phyloP scores from a whole-genome alignment of 31 red algal species.

The Endocladia muricata region DNA sequence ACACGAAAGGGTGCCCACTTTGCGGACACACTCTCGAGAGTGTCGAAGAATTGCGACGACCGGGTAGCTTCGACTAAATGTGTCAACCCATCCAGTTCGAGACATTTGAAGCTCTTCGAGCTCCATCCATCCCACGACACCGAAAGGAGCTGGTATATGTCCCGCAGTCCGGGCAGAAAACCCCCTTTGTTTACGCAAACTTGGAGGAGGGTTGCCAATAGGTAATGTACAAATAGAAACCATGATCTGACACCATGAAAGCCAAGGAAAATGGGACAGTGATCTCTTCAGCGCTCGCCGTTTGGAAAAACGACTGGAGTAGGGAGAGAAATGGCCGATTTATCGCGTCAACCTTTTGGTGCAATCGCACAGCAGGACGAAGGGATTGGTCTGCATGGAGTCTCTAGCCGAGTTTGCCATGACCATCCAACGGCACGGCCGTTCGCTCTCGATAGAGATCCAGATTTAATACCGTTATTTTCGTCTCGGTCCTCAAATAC shows the following conservation, averaged over 20 bases:
- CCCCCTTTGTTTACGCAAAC: background rate
- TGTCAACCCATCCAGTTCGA: constrained; percentile 9
- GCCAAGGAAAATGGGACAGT: background rate
- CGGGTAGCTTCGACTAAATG: background rate
- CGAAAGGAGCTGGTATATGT: background rate
- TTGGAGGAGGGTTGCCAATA: constrained; percentile 2
- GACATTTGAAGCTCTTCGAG: background rate
- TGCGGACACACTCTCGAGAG: background rate
- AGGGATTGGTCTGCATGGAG: constrained; percentile 35
- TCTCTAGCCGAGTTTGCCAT: constrained; percentile 18
- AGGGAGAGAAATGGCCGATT: constrained; percentile 27
- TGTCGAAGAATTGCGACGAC: background rate
- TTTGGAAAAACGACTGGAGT: constrained; percentile 19
- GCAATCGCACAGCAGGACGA: constrained; percentile 30
- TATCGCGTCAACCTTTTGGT: constrained; percentile 22
- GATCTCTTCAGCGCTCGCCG: constrained; percentile 29
- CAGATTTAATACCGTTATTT: constrained; percentile 14
- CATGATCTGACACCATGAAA: background rate
- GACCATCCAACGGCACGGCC: constrained; percentile 7
- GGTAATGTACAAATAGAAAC: constrained; percentile 7
- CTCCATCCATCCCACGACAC: background rate
- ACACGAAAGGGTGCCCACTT: background rate
- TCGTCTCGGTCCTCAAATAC: constrained; percentile 2
- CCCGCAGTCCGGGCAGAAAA: background rate
- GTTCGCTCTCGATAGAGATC: constrained; percentile 23